phyloP scores from a whole-genome alignment of 495 filamentous ascomycete species.

The Penicillium manginii region DNA sequence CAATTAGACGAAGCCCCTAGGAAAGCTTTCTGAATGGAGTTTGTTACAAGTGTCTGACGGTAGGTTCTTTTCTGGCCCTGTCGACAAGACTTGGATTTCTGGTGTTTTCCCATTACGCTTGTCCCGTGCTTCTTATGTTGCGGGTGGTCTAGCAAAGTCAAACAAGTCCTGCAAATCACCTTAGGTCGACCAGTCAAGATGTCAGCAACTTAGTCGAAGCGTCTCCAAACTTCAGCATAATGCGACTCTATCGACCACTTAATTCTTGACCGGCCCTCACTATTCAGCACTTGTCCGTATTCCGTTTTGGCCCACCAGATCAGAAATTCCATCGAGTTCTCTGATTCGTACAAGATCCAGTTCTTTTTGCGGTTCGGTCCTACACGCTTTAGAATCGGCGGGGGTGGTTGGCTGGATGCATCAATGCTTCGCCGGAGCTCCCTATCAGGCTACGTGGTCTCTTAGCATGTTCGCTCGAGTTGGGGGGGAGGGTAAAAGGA shows the following conservation, averaged over 20 bases:
- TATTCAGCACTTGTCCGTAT: slow-evolving; percentile 5
- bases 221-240: slow-evolving; percentile 8
- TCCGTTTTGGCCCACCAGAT: slow-evolving; percentile 9
- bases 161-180: slow-evolving; percentile 3
- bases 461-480: too few relatives aligned
- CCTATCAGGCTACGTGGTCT: too few relatives aligned
- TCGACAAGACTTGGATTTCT: slow-evolving; percentile 8
- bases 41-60: neutral
- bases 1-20: neutral
- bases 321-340: slow-evolving; percentile 4
- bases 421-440: too few relatives aligned
- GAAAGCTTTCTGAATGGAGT: slow-evolving; percentile 1
- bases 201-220: slow-evolving; percentile 12
- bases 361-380: slow-evolving; percentile 8
- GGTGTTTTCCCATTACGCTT: slow-evolving; percentile 6
- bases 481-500: too few relatives aligned
- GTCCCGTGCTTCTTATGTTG: slow-evolving; percentile 10
- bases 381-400: neutral
- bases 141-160: slow-evolving; percentile 12
- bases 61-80: slow-evolving; percentile 4
- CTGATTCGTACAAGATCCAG: slow-evolving; percentile 3
- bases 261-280: slow-evolving; percentile 4
- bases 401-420: neutral
- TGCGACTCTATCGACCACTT: slow-evolving; percentile 11
- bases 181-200: slow-evolving; percentile 1